phyloP scores from a whole-genome alignment of 2,329 filamentous ascomycete genomes.

The Phoma sp. region DNA sequence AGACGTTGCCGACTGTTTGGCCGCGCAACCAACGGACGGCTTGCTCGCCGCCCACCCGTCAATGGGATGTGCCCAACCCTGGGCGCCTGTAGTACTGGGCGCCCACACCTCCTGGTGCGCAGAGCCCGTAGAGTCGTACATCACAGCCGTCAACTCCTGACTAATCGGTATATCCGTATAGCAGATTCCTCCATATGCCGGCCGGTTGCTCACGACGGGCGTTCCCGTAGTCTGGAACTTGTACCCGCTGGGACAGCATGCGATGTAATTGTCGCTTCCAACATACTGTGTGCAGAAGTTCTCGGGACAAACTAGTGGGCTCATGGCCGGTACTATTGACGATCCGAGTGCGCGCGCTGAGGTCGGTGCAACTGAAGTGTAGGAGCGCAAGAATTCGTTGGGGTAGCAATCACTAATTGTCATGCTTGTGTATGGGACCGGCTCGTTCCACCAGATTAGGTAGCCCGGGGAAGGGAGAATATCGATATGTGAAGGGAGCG shows the following conservation, averaged over 20 bases:
- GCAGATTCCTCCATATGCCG: slow-evolving; percentile 18
- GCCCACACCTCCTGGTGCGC: slow-evolving; percentile 1
- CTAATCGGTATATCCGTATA: slow-evolving; percentile 8
- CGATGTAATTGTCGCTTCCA: slow-evolving; percentile 30
- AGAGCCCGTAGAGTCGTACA: slow-evolving; percentile 5
- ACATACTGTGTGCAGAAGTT: slow-evolving; percentile 31
- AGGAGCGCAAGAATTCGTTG: slow-evolving; percentile 29
- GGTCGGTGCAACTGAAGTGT: slow-evolving; percentile 21
- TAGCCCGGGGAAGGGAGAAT: slow-evolving; percentile 32
- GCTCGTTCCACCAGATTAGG: slow-evolving; percentile 37
- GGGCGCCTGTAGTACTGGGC: slow-evolving; percentile 9
- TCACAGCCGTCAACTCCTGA: slow-evolving; percentile 1
- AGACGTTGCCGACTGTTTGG: not conserved
- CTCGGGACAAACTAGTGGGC: slow-evolving; percentile 32
- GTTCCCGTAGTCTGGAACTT: slow-evolving; percentile 1
- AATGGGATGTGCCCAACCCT: slow-evolving; percentile 17
- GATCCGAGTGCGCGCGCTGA: slow-evolving; percentile 11
- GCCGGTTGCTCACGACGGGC: not conserved
- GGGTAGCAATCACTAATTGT: slow-evolving; percentile 36
- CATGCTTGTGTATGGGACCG: slow-evolving; percentile 27
- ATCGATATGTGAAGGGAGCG: slow-evolving; percentile 23
- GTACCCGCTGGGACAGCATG: slow-evolving; percentile 33
- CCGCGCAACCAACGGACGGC: slow-evolving; percentile 1
- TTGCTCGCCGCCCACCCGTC: slow-evolving; percentile 13
- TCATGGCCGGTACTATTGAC: slow-evolving; percentile 34